These are phyloP conservation scores for Saccharomyces uvarum DNA, from an alignment of 1,139 yeast genomes.

Conservation along the genomic window DNA sequence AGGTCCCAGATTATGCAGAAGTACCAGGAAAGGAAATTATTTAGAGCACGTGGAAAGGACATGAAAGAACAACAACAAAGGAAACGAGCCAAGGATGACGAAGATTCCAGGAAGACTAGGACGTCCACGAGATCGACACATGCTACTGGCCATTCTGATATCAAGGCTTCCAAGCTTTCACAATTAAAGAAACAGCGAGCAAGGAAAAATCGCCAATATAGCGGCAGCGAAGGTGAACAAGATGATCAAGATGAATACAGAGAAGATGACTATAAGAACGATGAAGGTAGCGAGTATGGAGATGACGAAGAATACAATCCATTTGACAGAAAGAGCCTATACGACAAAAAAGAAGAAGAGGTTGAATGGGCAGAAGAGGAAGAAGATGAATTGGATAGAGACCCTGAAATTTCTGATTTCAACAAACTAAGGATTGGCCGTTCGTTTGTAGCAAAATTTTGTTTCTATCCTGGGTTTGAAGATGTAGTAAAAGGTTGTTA, in stretches of 20 bases:
- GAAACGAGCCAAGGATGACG: slow-evolving; percentile 22
- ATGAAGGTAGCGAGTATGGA: slow-evolving; percentile 27
- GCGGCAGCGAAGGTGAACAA: slow-evolving; percentile 37
- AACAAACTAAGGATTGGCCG: slow-evolving; percentile 73
- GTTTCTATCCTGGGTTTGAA: slow-evolving; percentile 76
- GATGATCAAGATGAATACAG: slow-evolving; percentile 34
- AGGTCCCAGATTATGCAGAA: slow-evolving; percentile 88
- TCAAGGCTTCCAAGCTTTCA: slow-evolving; percentile 56
- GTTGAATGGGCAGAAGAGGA: slow-evolving; percentile 37
- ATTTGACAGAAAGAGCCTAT: slow-evolving; percentile 23
- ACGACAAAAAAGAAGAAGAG: slow-evolving; percentile 34
- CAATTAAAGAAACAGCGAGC: slow-evolving; percentile 85
- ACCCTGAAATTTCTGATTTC: slow-evolving; percentile 47
- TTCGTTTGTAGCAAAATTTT: slow-evolving; percentile 60
- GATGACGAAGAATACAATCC: slow-evolving; percentile 39
- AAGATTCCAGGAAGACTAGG: slow-evolving; percentile 32
- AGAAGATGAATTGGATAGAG: slow-evolving; percentile 37
- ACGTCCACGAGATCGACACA: slow-evolving; percentile 28
- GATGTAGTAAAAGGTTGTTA: slow-evolving; percentile 63
- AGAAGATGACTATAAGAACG: slow-evolving; percentile 25
- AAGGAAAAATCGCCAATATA: slow-evolving; percentile 39
- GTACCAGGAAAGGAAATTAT: slow-evolving; percentile 70
- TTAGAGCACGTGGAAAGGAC: slow-evolving; percentile 70
- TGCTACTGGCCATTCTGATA: slow-evolving; percentile 31
- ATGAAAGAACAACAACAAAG: slow-evolving; percentile 41